Conservation (phyloP, 2,329 filamentous ascomycete species). For the Pseudogymnoascus sp. region DNA sequence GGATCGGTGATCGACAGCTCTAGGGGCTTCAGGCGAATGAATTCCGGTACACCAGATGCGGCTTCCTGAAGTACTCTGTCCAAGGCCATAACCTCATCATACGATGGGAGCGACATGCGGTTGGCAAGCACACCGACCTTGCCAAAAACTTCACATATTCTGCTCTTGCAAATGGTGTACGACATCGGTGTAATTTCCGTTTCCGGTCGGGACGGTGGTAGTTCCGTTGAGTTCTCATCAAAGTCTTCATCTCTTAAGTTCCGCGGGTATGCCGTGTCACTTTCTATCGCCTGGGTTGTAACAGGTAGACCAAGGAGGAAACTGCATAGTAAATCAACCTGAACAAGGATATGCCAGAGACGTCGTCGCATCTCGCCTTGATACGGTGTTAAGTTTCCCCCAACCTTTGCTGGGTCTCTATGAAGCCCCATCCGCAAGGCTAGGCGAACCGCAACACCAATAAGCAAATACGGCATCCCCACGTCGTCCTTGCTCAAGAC, state of each 20-base stretch:
- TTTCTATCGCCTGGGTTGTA: slow-evolving; percentile 55
- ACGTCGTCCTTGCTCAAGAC: slow-evolving; percentile 41
- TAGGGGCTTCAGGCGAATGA: slow-evolving; percentile 41
- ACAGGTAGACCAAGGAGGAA: slow-evolving; percentile 61
- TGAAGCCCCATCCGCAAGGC: slow-evolving; percentile 52
- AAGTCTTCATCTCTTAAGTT: slow-evolving; percentile 62
- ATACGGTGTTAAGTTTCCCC: slow-evolving; percentile 51
- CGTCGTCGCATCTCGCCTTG: slow-evolving; percentile 66
- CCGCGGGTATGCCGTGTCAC: slow-evolving; percentile 50
- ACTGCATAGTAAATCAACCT: slow-evolving; percentile 55
- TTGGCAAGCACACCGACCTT: slow-evolving; percentile 43
- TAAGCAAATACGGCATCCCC: slow-evolving; percentile 46
- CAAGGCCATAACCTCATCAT: slow-evolving; percentile 40
- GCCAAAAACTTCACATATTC: slow-evolving; percentile 39
- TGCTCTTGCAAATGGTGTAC: slow-evolving; percentile 45
- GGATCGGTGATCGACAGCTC: slow-evolving; percentile 41
- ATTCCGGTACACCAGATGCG: slow-evolving; percentile 38
- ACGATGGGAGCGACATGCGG: slow-evolving; percentile 37
- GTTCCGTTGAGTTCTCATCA: slow-evolving; percentile 40
- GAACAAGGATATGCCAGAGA: slow-evolving; percentile 44
- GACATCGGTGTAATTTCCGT: slow-evolving; percentile 51
- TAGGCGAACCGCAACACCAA: slow-evolving; percentile 41
- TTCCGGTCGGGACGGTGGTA: slow-evolving; percentile 49
- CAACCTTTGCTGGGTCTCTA: slow-evolving; percentile 39
- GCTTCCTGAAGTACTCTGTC: slow-evolving; percentile 38